Conservation (phyloP, 2,329 filamentous ascomycete genomes). For the Zymoseptoria pseudotritici region DNA sequence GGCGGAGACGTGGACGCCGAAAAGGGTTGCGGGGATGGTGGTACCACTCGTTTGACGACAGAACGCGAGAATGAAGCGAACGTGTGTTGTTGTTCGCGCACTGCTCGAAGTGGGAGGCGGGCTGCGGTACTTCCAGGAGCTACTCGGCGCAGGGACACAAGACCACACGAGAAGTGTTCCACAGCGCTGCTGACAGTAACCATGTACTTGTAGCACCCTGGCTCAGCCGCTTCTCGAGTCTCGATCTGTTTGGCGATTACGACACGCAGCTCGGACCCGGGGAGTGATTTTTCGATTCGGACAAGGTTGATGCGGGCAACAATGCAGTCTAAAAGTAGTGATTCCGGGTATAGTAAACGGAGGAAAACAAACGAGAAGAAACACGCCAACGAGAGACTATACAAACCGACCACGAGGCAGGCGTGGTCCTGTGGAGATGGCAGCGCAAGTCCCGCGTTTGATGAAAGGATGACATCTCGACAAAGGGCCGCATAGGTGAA, state of each 20-base stretch:
- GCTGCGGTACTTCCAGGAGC: conserved; percentile 11
- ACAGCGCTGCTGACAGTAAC: conserved; percentile 9
- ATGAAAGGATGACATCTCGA: background rate
- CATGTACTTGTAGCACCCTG: conserved; percentile 6
- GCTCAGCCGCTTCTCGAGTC: background rate
- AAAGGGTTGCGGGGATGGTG: conserved; percentile 3
- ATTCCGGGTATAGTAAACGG: background rate
- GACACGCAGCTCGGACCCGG: background rate
- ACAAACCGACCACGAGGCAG: background rate
- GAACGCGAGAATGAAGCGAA: conserved; percentile 14
- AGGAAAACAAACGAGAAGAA: background rate
- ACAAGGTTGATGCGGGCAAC: background rate
- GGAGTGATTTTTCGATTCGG: background rate
- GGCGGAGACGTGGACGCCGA: conserved; percentile 9
- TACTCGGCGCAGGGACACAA: conserved; percentile 5
- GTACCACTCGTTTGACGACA: conserved; percentile 9
- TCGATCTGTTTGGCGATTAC: background rate
- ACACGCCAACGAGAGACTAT: background rate
- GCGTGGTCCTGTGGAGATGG: background rate
- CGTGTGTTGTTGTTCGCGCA: conserved; percentile 7
- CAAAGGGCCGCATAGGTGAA: background rate
- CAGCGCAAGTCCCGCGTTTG: background rate
- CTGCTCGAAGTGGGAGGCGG: conserved; percentile 9
- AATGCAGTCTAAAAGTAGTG: background rate
- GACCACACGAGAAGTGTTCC: conserved; percentile 12